Evolutionary conservation across 306 rosid species (phyloP), one percentile per base, ranked within the genome.

Genomic region (Lagenaria siceraria): DNA sequence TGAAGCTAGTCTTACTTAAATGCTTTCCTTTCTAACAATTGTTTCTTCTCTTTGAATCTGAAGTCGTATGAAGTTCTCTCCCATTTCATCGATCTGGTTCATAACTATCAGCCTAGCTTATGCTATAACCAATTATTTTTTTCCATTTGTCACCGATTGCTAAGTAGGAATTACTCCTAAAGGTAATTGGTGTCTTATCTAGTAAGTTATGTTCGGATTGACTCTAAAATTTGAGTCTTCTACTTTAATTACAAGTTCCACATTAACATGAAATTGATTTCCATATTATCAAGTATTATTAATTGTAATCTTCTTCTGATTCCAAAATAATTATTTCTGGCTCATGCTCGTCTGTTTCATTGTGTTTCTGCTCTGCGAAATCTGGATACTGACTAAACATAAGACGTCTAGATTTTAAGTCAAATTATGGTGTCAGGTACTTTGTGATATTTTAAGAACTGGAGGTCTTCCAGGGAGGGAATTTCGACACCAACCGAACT

Each of bases 381-480:
- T 42, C 6, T 11, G 36, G 55, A 22, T 42, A 4, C 14, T 11
- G 10, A 43, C 71, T 42, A 40, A 12, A 38, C 18, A 19, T 38
- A 8, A 38, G 21, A 38, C 10, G 19, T n/a, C 74, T 66, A n/a
- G 3, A 66, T 66, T 38, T 40, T 11, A 54, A 74, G 25, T 74
- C 51, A 43, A 65, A 72, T 75, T 19, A 46, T 56, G 43, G 78
- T 75, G 70, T 80, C 87, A 94, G 97, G 97, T 94, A 77, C 89
- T 94, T 9, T 94, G 95, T 63, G 98, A 94, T 85, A 87, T 94
- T 81, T 82, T 94, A 80, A 85, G 84, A 85, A 88, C 97, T 7
- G 98, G 97, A 83, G 98, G 98, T 77, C 92, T 89, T 89, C 96
- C 96, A 51, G 96, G 93, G 77, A 82, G 83, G 83, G 87, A 90